phyloP scores from a whole-genome alignment of 257 asterid genomes.

The Paulownia fortunei region DNA sequence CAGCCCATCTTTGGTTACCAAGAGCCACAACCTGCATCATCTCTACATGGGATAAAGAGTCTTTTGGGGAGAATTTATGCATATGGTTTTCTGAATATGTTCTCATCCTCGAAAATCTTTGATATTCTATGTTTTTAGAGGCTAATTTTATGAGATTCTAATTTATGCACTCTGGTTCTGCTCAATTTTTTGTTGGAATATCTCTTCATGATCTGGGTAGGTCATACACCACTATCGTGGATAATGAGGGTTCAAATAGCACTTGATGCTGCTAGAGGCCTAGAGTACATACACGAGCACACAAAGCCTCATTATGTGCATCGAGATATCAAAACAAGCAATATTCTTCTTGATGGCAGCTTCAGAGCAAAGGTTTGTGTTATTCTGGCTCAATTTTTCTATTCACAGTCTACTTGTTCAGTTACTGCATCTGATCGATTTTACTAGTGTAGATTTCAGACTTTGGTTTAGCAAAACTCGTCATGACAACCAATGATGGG shows the following conservation, averaged over 20 bases:
- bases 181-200: background rate
- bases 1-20: too few relatives aligned
- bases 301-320: constrained; percentile 96
- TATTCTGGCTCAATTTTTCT: constrained; percentile 6
- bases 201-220: constrained; percentile 43
- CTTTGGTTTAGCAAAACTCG: constrained; percentile 93
- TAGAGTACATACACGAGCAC: constrained; percentile 98
- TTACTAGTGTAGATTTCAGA: constrained; percentile 75
- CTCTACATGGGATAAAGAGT: too few relatives aligned
- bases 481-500: constrained; percentile 72
- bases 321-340: constrained; percentile 94
- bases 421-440: constrained; percentile 31
- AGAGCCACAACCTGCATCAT: too few relatives aligned
- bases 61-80: too few relatives aligned
- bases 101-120: too few relatives aligned
- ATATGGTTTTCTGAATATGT: too few relatives aligned
- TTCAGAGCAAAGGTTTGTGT: constrained; percentile 87
- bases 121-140: too few relatives aligned
- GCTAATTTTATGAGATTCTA: too few relatives aligned
- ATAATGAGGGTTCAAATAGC: constrained; percentile 92
- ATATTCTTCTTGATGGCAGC: constrained; percentile 83
- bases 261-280: constrained; percentile 98
- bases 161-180: constrained; percentile 7
- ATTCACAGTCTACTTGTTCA: constrained; percentile 5
- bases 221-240: constrained; percentile 91